A percentile compares a stretch with the other conserved stretches of the same genome.
These are phyloP conservation scores for Xylaria sp. DNA, from an alignment of 2,329 filamentous ascomycete species.

Conservation along the genomic window DNA sequence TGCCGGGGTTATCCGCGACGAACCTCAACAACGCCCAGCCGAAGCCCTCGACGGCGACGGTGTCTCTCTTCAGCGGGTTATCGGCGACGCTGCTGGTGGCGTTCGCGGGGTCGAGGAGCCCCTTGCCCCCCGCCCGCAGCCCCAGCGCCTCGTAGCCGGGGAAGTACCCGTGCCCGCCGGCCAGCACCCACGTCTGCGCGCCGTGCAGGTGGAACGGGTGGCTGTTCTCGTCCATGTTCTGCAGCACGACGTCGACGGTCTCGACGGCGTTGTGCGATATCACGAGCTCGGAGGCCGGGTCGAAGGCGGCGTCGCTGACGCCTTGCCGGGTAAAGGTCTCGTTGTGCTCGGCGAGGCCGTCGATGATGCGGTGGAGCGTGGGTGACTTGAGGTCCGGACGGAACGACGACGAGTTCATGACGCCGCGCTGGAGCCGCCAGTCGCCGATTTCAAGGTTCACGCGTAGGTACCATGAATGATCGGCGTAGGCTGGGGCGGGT, in stretches of 20 bases:
- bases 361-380: conserved; percentile 52
- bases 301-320: conserved; percentile 52
- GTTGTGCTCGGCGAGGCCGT: conserved; percentile 46
- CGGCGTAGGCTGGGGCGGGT: conserved; percentile 49
- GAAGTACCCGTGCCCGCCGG: conserved; percentile 65
- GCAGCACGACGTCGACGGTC: conserved; percentile 62
- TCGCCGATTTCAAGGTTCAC: conserved; percentile 63
- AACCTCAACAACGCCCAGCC: conserved; percentile 54
- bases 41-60: conserved; percentile 47
- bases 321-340: conserved; percentile 54
- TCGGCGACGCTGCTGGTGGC: conserved; percentile 33
- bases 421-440: conserved; percentile 60
- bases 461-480: conserved; percentile 57
- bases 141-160: conserved; percentile 45
- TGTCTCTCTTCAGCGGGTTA: conserved; percentile 53
- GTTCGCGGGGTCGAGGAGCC: conserved; percentile 41
- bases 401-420: conserved; percentile 60
- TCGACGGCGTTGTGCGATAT: conserved; percentile 54
- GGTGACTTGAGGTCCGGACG: conserved; percentile 51
- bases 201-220: conserved; percentile 72
- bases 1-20: conserved; percentile 53
- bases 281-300: conserved; percentile 51
- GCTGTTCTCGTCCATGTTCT: conserved; percentile 63
- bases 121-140: conserved; percentile 37
- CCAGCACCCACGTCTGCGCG: conserved; percentile 58